phyloP scores from a whole-genome alignment of 805 yeast genomes.

The Teunomyces gatunensis region DNA sequence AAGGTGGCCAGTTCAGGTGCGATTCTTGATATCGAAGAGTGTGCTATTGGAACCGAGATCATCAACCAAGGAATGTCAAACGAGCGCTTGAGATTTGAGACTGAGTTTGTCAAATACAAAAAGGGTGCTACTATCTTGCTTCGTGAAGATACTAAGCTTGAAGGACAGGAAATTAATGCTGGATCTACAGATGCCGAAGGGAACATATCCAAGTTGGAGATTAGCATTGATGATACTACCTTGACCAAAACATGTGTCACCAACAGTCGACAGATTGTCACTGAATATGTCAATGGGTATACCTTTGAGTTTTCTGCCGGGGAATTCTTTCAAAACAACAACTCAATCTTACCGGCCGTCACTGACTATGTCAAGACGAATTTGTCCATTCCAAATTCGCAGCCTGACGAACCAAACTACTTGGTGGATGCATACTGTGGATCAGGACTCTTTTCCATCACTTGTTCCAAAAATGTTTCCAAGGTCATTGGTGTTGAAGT shows the following conservation, averaged over 20 bases:
- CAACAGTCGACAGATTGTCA: constrained; percentile 71
- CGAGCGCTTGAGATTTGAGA: constrained; percentile 59
- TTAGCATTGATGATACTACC: constrained; percentile 22
- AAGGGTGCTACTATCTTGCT: constrained; percentile 85
- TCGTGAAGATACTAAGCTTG: constrained; percentile 67
- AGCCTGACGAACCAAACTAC: constrained; percentile 44
- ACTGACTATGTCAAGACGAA: constrained; percentile 78
- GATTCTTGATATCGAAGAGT: constrained; percentile 90
- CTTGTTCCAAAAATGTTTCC: constrained; percentile 79
- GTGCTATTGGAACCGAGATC: constrained; percentile 81
- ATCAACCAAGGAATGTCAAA: constrained; percentile 70
- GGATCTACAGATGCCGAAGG: constrained; percentile 46
- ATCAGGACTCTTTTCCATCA: constrained; percentile 86
- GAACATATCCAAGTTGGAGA: constrained; percentile 25
- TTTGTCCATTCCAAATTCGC: constrained; percentile 41
- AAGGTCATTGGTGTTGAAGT: constrained; percentile 92
- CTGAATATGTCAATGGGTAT: constrained; percentile 71
- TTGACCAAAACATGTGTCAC: constrained; percentile 73
- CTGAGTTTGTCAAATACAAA: constrained; percentile 47
- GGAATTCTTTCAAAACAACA: constrained; percentile 95
- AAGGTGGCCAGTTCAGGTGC: constrained; percentile 54
- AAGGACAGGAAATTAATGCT: constrained; percentile 19
- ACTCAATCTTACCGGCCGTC: constrained; percentile 81
- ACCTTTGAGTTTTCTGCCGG: constrained; percentile 89
- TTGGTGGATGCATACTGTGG: constrained; percentile 96